A percentile compares a stretch with the other conserved stretches of the same genome.
Evolutionary conservation across 2,329 filamentous ascomycete genomes (phyloP).

Genomic region (Alternaria ethzedia): DNA sequence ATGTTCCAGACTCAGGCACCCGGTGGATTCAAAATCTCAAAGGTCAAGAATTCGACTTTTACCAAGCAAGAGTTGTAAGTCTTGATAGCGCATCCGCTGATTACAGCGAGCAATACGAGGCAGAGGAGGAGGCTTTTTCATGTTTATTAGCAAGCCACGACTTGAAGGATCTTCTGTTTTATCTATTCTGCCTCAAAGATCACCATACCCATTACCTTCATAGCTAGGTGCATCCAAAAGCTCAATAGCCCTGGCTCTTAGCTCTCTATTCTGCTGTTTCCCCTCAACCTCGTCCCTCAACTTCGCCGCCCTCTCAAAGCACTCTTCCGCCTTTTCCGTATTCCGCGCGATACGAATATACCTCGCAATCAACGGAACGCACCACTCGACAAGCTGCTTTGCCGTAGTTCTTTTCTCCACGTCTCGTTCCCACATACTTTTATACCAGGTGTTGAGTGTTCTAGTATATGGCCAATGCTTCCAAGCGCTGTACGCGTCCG

Average conservation of each 20-base stretch:
- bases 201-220: background rate
- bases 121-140: background rate
- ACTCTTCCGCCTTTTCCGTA: background rate
- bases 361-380: background rate
- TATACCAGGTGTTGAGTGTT: slow-evolving; percentile 21
- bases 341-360: background rate
- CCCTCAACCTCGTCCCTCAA: background rate
- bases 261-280: background rate
- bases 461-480: slow-evolving; percentile 14
- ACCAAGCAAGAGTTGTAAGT: background rate
- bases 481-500: background rate
- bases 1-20: slow-evolving; percentile 51
- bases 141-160: background rate
- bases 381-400: background rate
- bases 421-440: slow-evolving; percentile 4
- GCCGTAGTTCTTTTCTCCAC: slow-evolving; percentile 2
- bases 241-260: background rate
- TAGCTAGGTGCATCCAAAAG: background rate
- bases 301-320: background rate
- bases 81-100: no score
- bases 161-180: background rate
- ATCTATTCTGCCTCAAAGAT: background rate
- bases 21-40: slow-evolving; percentile 52
- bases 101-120: background rate
- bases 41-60: slow-evolving; percentile 3